phyloP scores from a whole-genome alignment of 441 rosid genomes.

The Erodium texanum region DNA sequence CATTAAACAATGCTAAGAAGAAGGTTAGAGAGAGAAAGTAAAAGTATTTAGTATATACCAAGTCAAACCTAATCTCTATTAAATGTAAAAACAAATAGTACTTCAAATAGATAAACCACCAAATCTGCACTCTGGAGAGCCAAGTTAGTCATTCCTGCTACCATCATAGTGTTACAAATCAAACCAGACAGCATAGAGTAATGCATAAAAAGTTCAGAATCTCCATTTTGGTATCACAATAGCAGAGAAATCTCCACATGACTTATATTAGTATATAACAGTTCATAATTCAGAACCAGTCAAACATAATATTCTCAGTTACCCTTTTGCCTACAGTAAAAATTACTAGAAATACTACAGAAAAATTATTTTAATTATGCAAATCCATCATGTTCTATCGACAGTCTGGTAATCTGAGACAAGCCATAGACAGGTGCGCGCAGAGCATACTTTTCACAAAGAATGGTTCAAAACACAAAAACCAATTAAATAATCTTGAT shows the following conservation, averaged over 20 bases:
- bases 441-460: too few relatives aligned
- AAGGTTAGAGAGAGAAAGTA: not conserved
- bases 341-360: too few relatives aligned
- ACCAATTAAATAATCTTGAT: not conserved
- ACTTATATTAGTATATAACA: not conserved
- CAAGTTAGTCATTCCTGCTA: not conserved
- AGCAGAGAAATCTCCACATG: not conserved
- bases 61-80: not conserved
- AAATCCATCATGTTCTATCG: too few relatives aligned
- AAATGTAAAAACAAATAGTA: not conserved
- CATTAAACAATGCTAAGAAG: not conserved
- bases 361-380: too few relatives aligned
- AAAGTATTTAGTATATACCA: not conserved
- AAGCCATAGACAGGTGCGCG: too few relatives aligned
- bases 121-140: not conserved
- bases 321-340: too few relatives aligned
- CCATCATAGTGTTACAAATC: not conserved
- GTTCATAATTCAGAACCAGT: not conserved
- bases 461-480: too few relatives aligned
- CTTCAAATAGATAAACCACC: not conserved
- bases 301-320: too few relatives aligned
- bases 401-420: too few relatives aligned
- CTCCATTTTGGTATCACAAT: not conserved
- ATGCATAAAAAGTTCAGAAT: not conserved
- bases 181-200: not conserved